phyloP scores from a whole-genome alignment of 2,329 filamentous ascomycete genomes.

The Colletotrichum euphorbiae region DNA sequence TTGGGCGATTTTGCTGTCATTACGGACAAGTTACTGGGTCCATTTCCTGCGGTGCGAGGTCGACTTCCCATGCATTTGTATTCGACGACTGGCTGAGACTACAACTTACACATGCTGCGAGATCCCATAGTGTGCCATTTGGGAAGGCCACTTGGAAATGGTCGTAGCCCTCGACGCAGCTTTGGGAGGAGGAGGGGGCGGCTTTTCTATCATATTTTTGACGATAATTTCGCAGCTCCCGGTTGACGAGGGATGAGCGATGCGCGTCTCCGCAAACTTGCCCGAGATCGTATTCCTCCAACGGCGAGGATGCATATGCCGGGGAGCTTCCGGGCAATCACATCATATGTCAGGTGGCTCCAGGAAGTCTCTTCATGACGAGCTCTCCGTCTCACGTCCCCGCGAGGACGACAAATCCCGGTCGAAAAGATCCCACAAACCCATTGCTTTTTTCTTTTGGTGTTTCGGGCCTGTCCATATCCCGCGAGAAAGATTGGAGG shows the following conservation, averaged over 20 bases:
- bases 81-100: background rate
- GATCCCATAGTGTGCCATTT: background rate
- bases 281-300: conserved; percentile 12
- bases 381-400: background rate
- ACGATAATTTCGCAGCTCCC: background rate
- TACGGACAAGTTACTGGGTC: background rate
- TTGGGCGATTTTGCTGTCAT: background rate
- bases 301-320: conserved; percentile 20
- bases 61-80: background rate
- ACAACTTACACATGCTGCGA: conserved; percentile 1
- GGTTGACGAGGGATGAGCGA: conserved; percentile 1
- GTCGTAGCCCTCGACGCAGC: background rate
- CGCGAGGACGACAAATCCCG: conserved; percentile 1
- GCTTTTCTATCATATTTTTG: conserved; percentile 1
- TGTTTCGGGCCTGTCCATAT: background rate
- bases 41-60: background rate
- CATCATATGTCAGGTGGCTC: conserved; percentile 1
- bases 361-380: background rate
- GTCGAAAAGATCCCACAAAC: background rate
- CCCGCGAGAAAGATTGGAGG: conserved; percentile 12
- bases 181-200: background rate
- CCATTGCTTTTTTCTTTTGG: conserved; percentile 17
- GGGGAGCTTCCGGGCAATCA: conserved; percentile 18
- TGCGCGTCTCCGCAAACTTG: conserved; percentile 14
- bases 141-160: background rate